Base-by-base conservation (phyloP, 164 flowering plant genomes). In the Protea cynaroides region DNA sequence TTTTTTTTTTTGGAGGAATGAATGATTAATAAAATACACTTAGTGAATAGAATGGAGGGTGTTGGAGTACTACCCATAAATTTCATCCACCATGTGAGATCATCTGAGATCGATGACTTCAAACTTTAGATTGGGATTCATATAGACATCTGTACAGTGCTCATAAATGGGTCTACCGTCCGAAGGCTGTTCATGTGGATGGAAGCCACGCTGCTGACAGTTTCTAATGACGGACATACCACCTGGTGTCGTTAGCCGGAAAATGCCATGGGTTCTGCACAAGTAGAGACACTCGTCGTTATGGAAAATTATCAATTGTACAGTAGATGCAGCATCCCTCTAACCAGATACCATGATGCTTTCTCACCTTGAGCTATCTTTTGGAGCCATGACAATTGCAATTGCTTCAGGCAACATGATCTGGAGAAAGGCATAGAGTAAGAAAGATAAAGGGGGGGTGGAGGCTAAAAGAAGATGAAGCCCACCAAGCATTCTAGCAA, bases 351-450 rank as follows among this genome's bases (percentile, higher is more conserved):
- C 7, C 13, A 14, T 25, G n/a, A 25, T 36, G 25, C 2, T 7
- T 55, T 0, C 25, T 25, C 37, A 76, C 97, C 86, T 89, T 25
- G 90, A 78, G 68, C 73, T 56, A 73, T 89, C 97, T 75, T 63
- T 82, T 4, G 99, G 99, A 21, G 99, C 99, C 99, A 94, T 94
- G 67, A 91, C 99, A 64, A 91, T 87, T 52, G 99, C 97, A 69
- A 94, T 84, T 38, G 99, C 73, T 84, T 94, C 97, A 8, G 99
- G 96, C 80, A 94, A 76, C 99, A 94, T 94, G 57, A 91, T 80
- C 97, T 91, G 79, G 47, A 64, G 24, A 67, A 50, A 38, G 54
- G 6, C 46, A 8, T 65, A 17, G 37, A 54, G 12, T 37, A 25
- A 50, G 40, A 18, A 46, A 22, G n/a, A n/a, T n/a, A 29, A 29